phyloP scores from a whole-genome alignment of 768 basidiomycete genomes.

The Pleurotus platypus region DNA sequence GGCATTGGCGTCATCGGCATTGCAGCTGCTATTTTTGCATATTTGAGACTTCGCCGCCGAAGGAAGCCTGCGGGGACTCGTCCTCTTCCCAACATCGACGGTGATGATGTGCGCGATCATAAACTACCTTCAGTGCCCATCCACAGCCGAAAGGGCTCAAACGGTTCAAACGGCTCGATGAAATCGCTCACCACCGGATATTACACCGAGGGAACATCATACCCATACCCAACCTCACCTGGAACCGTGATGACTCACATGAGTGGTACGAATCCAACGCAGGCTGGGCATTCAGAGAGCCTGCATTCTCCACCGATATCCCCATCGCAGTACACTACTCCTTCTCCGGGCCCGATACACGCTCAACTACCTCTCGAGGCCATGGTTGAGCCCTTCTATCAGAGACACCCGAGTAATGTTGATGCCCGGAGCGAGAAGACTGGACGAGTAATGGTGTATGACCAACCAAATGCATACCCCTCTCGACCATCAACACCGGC shows the following conservation, averaged over 20 bases:
- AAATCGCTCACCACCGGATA: background rate
- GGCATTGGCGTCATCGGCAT: background rate
- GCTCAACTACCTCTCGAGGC: background rate
- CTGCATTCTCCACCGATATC: background rate
- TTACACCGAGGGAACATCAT: background rate
- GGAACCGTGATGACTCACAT: background rate
- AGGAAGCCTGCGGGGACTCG: background rate
- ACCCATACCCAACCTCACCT: background rate
- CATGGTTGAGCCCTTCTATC: background rate
- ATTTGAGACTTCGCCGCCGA: background rate
- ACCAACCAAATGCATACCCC: background rate
- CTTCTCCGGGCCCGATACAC: background rate
- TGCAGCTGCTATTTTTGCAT: background rate
- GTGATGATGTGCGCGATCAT: background rate
- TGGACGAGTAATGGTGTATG: background rate
- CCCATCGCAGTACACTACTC: background rate
- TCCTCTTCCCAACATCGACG: background rate
- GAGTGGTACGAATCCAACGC: background rate
- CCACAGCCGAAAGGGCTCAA: background rate
- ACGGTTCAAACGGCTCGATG: too few relatives aligned
- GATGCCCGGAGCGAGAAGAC: slow-evolving; percentile 4
- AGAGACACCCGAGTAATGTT: background rate
- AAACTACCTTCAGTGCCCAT: background rate
- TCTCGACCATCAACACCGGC: slow-evolving; percentile 1
- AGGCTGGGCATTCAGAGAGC: background rate